Evolutionary conservation across 1,284 basidiomycete genomes (phyloP).

Genomic region (Cutaneotrichosporon arboriforme): DNA sequence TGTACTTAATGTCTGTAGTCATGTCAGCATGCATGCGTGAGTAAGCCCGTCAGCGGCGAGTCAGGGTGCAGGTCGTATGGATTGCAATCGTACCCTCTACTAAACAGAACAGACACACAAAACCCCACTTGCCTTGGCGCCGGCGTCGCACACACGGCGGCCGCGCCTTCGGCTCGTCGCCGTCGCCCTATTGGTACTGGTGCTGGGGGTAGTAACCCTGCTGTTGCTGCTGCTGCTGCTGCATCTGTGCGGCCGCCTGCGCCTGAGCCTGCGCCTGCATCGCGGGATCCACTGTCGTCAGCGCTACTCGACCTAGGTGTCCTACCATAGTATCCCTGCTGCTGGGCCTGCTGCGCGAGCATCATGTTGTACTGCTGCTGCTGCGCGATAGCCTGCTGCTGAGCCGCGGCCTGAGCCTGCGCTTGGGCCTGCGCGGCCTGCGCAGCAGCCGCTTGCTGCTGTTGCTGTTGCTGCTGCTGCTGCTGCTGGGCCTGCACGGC

Average conservation of each 20-base stretch:
- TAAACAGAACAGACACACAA: no score
- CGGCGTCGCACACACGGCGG: no score
- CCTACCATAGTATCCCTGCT: slow-evolving; percentile 37
- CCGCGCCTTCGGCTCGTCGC: no score
- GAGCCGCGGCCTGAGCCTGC: slow-evolving; percentile 39
- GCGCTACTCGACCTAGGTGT: not conserved
- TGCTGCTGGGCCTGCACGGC: slow-evolving; percentile 40
- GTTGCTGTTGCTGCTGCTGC: slow-evolving; percentile 17
- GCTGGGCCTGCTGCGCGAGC: slow-evolving; percentile 24
- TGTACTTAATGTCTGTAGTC: no score
- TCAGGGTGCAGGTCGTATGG: no score
- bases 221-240: slow-evolving; percentile 35
- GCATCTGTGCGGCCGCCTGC: slow-evolving; percentile 20
- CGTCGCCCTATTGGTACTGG: slow-evolving; percentile 8
- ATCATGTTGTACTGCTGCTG: slow-evolving; percentile 32
- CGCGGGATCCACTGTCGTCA: slow-evolving; percentile 19
- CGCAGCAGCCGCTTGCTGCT: slow-evolving; percentile 36
- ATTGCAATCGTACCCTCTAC: no score
- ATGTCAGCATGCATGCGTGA: not conserved
- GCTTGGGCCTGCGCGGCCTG: slow-evolving; percentile 50
- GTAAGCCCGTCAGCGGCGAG: no score
- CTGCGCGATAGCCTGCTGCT: slow-evolving; percentile 45
- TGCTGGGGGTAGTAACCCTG: slow-evolving; percentile 26
- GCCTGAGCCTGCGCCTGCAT: slow-evolving; percentile 48
- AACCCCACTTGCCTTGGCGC: no score